phyloP scores from a whole-genome alignment of 2,329 filamentous ascomycete species.

The Paracoccidioides lutzii region DNA sequence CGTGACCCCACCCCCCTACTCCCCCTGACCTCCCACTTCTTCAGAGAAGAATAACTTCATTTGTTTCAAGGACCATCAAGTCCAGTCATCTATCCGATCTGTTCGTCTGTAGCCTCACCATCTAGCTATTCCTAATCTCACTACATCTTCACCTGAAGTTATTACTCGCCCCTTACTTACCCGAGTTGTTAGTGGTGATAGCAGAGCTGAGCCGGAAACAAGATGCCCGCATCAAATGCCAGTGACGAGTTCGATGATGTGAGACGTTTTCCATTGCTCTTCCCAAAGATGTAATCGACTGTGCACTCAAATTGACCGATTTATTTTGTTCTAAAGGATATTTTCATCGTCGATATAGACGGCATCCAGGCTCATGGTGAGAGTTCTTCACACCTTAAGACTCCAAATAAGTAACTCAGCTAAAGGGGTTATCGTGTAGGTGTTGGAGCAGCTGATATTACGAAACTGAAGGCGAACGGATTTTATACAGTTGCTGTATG shows the following conservation, averaged over 20 bases:
- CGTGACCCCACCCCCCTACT: slow-evolving; percentile 1
- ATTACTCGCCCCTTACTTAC: too few species aligned
- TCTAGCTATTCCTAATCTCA: background rate
- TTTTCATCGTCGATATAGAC: slow-evolving; percentile 54
- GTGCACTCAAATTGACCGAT: background rate
- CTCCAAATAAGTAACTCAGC: background rate
- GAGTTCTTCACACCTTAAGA: background rate
- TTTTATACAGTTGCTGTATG: slow-evolving; percentile 51
- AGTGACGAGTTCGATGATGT: slow-evolving; percentile 40
- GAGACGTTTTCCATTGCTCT: background rate
- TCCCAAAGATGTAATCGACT: background rate
- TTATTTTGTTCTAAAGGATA: slow-evolving; percentile 25
- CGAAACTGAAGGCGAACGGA: slow-evolving; percentile 50
- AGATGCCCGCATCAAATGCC: slow-evolving; percentile 41
- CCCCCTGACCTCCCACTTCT: background rate
- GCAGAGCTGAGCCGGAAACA: slow-evolving; percentile 2
- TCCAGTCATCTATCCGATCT: background rate
- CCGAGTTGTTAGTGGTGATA: background rate
- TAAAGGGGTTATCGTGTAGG: slow-evolving; percentile 25
- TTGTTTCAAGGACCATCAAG: background rate
- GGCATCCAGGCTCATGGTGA: slow-evolving; percentile 51
- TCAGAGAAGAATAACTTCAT: background rate
- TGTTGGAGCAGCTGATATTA: slow-evolving; percentile 52
- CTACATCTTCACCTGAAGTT: background rate
- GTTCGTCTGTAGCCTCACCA: background rate